A percentile compares a stretch with the other conserved stretches of the same genome.
phyloP scores from a whole-genome alignment of 1,284 basidiomycete genomes.

The Tilletiaria anomala region DNA sequence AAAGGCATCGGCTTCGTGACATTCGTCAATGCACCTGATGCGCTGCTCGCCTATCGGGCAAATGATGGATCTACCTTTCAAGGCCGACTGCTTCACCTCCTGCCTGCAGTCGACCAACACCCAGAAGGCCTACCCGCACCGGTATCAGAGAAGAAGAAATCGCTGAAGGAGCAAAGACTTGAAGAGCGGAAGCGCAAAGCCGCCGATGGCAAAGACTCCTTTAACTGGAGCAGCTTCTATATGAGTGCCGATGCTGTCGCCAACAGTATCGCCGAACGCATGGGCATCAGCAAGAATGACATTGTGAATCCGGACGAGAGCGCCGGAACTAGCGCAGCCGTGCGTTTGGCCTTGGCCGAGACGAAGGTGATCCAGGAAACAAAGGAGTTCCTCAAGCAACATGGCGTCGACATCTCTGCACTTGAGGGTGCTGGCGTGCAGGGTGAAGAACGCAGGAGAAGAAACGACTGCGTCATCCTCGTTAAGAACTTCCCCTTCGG shows the following conservation, averaged over 20 bases:
- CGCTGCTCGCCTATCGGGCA: conserved; percentile 59
- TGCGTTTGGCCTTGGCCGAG: conserved; percentile 88
- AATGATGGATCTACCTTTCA: conserved; percentile 80
- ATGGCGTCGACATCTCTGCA: conserved; percentile 45
- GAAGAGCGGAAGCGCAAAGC: conserved; percentile 52
- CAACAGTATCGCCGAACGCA: conserved; percentile 63
- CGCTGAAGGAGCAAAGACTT: conserved; percentile 48
- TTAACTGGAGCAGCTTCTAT: conserved; percentile 91
- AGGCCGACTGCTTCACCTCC: conserved; percentile 75
- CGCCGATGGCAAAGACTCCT: conserved; percentile 56
- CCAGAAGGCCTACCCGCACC: conserved; percentile 3
- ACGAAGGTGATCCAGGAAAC: conserved; percentile 92
- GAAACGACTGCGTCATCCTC: conserved; percentile 62
- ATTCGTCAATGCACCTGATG: conserved; percentile 54
- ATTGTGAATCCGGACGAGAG: conserved; percentile 51
- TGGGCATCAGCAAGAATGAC: conserved; percentile 69
- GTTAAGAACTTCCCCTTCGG: conserved; percentile 96
- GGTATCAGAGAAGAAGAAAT: conserved; percentile 1
- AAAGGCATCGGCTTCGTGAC: conserved; percentile 66
- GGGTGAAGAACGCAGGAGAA: conserved; percentile 7
- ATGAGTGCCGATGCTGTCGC: conserved; percentile 92
- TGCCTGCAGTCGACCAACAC: conserved; percentile 59
- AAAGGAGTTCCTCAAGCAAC: conserved; percentile 56
- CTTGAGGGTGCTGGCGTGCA: conserved; percentile 15
- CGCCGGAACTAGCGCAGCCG: conserved; percentile 49